Conservation (phyloP, 2,329 filamentous ascomycete genomes). For the Helicocarpus griseus region DNA sequence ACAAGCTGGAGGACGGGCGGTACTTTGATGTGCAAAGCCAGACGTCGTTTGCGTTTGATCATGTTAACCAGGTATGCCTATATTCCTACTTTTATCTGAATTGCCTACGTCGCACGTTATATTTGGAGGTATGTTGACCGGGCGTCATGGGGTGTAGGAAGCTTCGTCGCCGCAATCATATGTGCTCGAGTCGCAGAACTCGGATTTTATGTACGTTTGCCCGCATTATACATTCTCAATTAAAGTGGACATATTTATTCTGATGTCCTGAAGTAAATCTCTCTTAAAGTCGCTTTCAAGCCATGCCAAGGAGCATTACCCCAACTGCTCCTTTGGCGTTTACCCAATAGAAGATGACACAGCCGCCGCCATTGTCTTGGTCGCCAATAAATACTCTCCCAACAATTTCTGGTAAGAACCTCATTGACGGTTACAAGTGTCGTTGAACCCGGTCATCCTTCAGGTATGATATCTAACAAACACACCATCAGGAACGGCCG, state of each 20-base stretch:
- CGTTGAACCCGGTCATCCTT: no score
- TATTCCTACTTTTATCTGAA: background rate
- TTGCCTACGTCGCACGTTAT: no score
- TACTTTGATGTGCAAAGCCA: slow-evolving; percentile 89
- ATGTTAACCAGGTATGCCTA: slow-evolving; percentile 57
- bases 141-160: slow-evolving; percentile 45
- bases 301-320: slow-evolving; percentile 83
- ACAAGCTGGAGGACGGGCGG: slow-evolving; percentile 65
- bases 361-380: slow-evolving; percentile 69
- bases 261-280: slow-evolving; percentile 55
- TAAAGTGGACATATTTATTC: background rate
- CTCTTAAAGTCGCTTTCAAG: slow-evolving; percentile 65
- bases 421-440: background rate
- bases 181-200: slow-evolving; percentile 63
- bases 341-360: slow-evolving; percentile 70
- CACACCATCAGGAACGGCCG: slow-evolving; percentile 62
- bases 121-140: slow-evolving; percentile 8
- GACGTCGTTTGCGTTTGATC: slow-evolving; percentile 82
- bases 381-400: slow-evolving; percentile 94
- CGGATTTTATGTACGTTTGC: slow-evolving; percentile 63
- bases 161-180: slow-evolving; percentile 74
- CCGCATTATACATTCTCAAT: background rate
- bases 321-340: slow-evolving; percentile 68
- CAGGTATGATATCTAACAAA: background rate
- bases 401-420: slow-evolving; percentile 80